Evolutionary conservation across 768 basidiomycete genomes (phyloP).

Genomic region (Cyclocybe cylindracea): DNA sequence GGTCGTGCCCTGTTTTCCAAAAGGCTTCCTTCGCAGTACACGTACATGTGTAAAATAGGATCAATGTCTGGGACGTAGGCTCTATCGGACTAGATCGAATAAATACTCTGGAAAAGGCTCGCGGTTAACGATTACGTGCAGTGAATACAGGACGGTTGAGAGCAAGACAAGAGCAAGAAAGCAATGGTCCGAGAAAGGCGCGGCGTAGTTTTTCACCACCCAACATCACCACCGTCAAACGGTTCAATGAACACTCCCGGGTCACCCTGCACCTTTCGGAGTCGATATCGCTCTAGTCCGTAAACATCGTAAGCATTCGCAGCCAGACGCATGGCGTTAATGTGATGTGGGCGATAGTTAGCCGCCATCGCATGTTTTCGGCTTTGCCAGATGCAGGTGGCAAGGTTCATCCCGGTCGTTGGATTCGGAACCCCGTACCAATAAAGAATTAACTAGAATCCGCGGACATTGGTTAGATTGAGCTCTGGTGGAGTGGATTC

Average conservation of each 20-base stretch:
- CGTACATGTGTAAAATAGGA: conserved; percentile 1
- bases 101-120: not conserved
- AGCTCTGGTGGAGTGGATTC: not conserved
- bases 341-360: conserved; percentile 77
- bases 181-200: conserved; percentile 5
- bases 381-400: conserved; percentile 95
- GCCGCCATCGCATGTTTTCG: conserved; percentile 82
- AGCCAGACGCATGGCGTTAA: conserved; percentile 81
- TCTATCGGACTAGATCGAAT: not conserved
- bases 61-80: not conserved
- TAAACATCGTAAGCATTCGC: conserved; percentile 78
- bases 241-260: conserved; percentile 55
- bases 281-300: conserved; percentile 70
- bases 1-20: no score
- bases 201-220: conserved; percentile 50
- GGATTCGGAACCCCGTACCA: conserved; percentile 90
- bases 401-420: conserved; percentile 80
- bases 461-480: conserved; percentile 9
- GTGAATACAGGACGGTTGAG: not conserved
- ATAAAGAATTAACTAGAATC: conserved; percentile 74
- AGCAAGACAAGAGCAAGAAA: conserved; percentile 9
- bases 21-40: not conserved
- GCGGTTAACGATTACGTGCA: not conserved
- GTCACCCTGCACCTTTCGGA: conserved; percentile 68
- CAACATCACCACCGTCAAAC: conserved; percentile 66